These are phyloP conservation scores for Globisporangium paroecandrum DNA, from an alignment of 352 stramenopile genomes.

Conservation along the genomic window DNA sequence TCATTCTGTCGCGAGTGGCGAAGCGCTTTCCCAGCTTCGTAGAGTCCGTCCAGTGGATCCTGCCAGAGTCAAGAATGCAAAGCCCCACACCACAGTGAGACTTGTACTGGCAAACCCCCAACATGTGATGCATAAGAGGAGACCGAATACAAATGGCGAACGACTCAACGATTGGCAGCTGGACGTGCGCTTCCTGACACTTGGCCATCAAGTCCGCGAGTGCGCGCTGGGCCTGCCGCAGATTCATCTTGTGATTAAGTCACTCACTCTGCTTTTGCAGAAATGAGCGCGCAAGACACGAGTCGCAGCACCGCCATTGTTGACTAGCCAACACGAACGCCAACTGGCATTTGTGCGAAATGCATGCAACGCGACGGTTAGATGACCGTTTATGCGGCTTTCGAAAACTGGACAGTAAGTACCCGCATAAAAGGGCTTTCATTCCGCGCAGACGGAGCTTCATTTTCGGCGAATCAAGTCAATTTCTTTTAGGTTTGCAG, in stretches of 20 bases:
- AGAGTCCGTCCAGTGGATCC: conserved; percentile 36
- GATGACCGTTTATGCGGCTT: too few relatives aligned
- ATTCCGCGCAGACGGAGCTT: too few relatives aligned
- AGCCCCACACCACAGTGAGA: too few relatives aligned
- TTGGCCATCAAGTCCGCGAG: conserved; percentile 58
- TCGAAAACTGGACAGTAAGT: too few relatives aligned
- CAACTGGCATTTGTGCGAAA: too few relatives aligned
- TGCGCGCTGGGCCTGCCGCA: conserved; percentile 54
- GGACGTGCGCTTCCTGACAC: conserved; percentile 55
- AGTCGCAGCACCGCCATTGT: too few relatives aligned
- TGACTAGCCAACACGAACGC: too few relatives aligned
- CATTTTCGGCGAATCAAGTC: too few relatives aligned
- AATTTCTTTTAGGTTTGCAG: background rate
- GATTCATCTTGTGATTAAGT: conserved; percentile 39
- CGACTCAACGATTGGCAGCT: conserved; percentile 40
- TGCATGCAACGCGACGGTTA: too few relatives aligned
- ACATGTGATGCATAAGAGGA: background rate
- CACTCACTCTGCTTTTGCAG: background rate
- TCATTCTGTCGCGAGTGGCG: conserved; percentile 35
- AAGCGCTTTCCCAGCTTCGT: conserved; percentile 36
- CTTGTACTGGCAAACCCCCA: background rate
- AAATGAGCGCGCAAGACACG: background rate
- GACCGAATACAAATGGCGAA: background rate
- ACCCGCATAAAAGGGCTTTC: too few relatives aligned
- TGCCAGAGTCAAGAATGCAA: conserved; percentile 9